phyloP scores from a whole-genome alignment of 768 basidiomycete genomes.

The Psilocybe cubensis region DNA sequence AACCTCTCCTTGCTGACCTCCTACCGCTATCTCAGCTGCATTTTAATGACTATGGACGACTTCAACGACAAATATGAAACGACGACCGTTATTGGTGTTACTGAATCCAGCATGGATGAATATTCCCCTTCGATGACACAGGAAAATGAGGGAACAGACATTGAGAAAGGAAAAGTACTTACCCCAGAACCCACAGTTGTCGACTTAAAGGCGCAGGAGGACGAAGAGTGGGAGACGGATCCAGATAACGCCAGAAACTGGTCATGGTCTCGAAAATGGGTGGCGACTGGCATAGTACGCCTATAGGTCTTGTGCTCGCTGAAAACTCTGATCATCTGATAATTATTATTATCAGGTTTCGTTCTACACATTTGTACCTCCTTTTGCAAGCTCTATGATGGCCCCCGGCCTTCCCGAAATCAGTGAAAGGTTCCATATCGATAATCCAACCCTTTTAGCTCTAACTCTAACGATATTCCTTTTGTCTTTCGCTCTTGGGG shows the following conservation, averaged over 20 bases:
- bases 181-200: not conserved
- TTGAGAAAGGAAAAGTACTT: not conserved
- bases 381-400: conserved; percentile 8
- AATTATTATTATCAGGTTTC: not conserved
- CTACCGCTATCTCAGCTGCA: not conserved
- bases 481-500: conserved; percentile 2
- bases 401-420: conserved; percentile 3
- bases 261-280: not conserved
- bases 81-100: not conserved
- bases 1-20: too few species aligned
- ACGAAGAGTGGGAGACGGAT: conserved; percentile 5
- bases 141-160: not conserved
- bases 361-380: conserved; percentile 1
- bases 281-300: conserved; percentile 1
- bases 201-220: not conserved
- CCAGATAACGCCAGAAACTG: conserved; percentile 7
- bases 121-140: not conserved
- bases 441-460: not conserved
- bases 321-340: not conserved
- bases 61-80: not conserved
- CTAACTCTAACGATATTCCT: conserved; percentile 4
- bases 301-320: not conserved
- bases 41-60: not conserved
- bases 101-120: not conserved
- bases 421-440: not conserved